Conservation (phyloP, 192 early-diverging fungal genomes). For the Allomyces macrogynus region DNA sequence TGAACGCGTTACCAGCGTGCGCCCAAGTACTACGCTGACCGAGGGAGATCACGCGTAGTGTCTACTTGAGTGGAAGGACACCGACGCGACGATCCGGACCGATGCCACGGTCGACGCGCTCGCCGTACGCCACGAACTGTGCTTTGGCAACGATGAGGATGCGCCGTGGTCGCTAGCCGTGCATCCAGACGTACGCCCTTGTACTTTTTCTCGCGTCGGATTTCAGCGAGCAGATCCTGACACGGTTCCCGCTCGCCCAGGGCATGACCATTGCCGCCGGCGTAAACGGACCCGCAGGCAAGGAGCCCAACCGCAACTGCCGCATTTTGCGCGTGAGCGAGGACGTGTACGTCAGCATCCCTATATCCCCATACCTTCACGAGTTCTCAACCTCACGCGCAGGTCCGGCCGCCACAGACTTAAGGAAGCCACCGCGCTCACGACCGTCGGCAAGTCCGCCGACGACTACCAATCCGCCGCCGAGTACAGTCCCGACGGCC, state of each 20-base stretch:
- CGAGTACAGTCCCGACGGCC: neutral
- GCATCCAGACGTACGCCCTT: neutral
- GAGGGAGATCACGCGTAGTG: neutral
- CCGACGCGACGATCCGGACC: neutral
- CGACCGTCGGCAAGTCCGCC: neutral
- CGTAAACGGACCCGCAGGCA: neutral
- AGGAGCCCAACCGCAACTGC: neutral
- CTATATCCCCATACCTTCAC: neutral
- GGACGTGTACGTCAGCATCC: neutral
- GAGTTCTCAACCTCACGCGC: neutral
- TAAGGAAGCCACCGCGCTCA: neutral
- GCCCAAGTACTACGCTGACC: no score
- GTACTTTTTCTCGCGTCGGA: no score
- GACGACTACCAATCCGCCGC: neutral
- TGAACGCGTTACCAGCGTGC: no score
- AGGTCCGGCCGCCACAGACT: neutral
- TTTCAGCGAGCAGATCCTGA: no score
- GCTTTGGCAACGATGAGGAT: neutral
- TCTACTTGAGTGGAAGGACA: no score
- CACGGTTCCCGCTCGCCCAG: neutral
- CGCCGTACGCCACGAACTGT: neutral
- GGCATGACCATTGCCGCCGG: neutral
- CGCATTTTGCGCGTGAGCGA: neutral
- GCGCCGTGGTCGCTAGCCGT: neutral
- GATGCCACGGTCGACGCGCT: neutral